These are phyloP conservation scores for Wickerhamiella sorbophila DNA, from an alignment of 805 yeast genomes.

Conservation along the genomic window DNA sequence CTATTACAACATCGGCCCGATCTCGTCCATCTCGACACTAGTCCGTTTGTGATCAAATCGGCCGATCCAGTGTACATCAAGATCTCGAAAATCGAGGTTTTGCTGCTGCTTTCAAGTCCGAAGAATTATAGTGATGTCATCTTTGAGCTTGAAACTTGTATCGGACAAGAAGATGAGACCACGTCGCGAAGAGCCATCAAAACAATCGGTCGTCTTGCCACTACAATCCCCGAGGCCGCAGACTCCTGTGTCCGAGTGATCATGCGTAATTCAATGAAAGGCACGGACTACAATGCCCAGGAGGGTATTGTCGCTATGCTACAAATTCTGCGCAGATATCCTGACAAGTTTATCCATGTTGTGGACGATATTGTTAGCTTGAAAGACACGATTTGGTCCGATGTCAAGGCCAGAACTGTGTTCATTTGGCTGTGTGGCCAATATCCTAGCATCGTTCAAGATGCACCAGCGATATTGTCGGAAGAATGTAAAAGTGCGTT, in stretches of 20 bases:
- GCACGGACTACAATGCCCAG: constrained; percentile 60
- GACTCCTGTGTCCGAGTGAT: constrained; percentile 49
- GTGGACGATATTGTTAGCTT: not conserved
- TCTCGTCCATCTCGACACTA: constrained; percentile 28
- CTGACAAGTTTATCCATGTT: constrained; percentile 37
- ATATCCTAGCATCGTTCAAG: constrained; percentile 36
- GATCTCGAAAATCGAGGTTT: constrained; percentile 78
- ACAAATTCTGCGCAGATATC: constrained; percentile 65
- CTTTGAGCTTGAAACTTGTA: constrained; percentile 70
- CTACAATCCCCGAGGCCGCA: constrained; percentile 52
- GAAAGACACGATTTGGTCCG: constrained; percentile 4
- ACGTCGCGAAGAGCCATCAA: constrained; percentile 80
- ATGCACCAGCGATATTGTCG: constrained; percentile 30
- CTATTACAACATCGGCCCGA: constrained; percentile 52
- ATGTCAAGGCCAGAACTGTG: constrained; percentile 66
- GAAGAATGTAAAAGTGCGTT: constrained; percentile 32
- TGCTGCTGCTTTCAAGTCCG: constrained; percentile 61
- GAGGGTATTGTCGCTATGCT: constrained; percentile 66
- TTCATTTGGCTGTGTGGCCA: constrained; percentile 78
- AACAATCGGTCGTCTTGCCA: constrained; percentile 80
- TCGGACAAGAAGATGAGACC: constrained; percentile 70
- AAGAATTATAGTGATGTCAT: constrained; percentile 46
- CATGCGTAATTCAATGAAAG: constrained; percentile 44
- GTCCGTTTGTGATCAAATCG: constrained; percentile 1
- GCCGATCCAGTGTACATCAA: constrained; percentile 81